Conservation (phyloP, 2,329 filamentous ascomycete species). For the Calonectria naviculata region DNA sequence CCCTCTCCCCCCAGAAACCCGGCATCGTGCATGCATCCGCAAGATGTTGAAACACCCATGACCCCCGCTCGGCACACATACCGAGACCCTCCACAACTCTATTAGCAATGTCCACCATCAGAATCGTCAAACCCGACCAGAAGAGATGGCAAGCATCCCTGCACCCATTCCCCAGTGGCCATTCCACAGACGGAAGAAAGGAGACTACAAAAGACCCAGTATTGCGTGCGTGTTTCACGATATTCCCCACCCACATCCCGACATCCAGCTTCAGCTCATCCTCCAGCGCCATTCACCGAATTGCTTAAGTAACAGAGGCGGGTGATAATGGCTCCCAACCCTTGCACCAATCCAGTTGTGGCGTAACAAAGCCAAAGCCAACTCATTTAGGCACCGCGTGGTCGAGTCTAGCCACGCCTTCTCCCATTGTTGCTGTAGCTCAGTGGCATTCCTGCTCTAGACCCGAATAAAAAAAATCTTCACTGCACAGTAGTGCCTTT, state of each 20-base stretch:
- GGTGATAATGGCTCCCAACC: not conserved
- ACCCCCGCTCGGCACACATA: not conserved
- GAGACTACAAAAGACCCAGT: not conserved
- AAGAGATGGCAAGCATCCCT: not conserved
- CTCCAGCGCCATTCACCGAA: not conserved
- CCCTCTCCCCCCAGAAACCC: not conserved
- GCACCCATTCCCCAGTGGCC: not conserved
- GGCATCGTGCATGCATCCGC: not conserved
- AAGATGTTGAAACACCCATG: not conserved
- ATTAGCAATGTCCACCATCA: slow-evolving; percentile 6
- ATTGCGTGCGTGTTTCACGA: not conserved
- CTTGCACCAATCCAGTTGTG: not conserved
- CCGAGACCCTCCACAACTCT: not conserved
- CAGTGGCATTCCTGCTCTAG: not conserved
- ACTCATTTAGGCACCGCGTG: not conserved
- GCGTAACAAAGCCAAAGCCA: not conserved
- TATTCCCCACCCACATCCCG: not conserved
- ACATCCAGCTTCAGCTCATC: not conserved
- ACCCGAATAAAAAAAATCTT: not conserved
- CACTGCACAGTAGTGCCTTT: not conserved
- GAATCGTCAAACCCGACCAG: not conserved
- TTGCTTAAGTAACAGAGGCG: not conserved
- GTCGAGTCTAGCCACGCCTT: not conserved
- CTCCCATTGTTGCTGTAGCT: not conserved
- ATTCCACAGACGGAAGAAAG: not conserved